These are phyloP conservation scores for Davidsoniella eucalypti DNA, from an alignment of 2,329 filamentous ascomycete genomes.

Conservation along the genomic window DNA sequence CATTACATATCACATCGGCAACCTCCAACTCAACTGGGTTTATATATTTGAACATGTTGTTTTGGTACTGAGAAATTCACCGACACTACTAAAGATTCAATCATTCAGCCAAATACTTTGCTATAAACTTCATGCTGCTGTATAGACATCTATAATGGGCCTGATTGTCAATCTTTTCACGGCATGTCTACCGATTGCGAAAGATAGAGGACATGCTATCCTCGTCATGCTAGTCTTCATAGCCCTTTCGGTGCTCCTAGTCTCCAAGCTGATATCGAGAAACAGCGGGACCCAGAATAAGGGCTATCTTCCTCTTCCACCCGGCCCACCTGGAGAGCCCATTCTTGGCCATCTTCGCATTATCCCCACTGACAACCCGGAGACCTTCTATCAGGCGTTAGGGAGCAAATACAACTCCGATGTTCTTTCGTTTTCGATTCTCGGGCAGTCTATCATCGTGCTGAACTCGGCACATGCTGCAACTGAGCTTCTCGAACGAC, in stretches of 20 bases:
- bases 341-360: slow-evolving; percentile 29
- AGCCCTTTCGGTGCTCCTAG: too few species aligned
- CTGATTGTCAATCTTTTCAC: slow-evolving; percentile 9
- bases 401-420: slow-evolving; percentile 35
- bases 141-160: not conserved
- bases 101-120: too few species aligned
- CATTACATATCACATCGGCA: too few species aligned
- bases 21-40: too few species aligned
- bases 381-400: slow-evolving; percentile 19
- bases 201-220: too few species aligned
- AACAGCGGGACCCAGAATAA: not conserved
- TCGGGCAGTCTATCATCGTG: slow-evolving; percentile 26
- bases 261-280: too few species aligned
- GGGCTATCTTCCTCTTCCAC: slow-evolving; percentile 17
- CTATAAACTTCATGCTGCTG: too few species aligned
- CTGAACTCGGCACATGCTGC: slow-evolving; percentile 26
- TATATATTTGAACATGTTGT: too few species aligned
- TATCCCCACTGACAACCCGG: slow-evolving; percentile 21
- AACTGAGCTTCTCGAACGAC: slow-evolving; percentile 28
- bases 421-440: slow-evolving; percentile 26
- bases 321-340: slow-evolving; percentile 21
- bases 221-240: too few species aligned
- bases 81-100: too few species aligned
- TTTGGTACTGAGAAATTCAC: too few species aligned
- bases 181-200: not conserved